These are phyloP conservation scores for Aspergillus biplanus DNA, from an alignment of 495 filamentous ascomycete species.

Conservation along the genomic window DNA sequence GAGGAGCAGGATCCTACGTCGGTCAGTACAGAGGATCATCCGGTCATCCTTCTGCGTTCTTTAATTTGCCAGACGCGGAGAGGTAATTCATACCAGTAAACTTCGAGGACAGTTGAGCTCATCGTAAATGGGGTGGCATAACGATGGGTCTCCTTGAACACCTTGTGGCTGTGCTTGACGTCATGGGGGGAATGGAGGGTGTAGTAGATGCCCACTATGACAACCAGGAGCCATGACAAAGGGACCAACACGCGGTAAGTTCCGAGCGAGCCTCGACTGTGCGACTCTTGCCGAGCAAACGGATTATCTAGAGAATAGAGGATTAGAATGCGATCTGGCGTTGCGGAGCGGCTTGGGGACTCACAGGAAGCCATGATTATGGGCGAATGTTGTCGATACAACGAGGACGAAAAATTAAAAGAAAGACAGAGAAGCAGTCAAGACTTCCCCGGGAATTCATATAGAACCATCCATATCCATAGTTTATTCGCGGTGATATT, in stretches of 20 bases:
- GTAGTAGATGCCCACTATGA: constrained; percentile 72
- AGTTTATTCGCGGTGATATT: no score
- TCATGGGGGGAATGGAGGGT: constrained; percentile 63
- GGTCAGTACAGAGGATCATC: background rate
- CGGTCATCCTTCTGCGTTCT: constrained; percentile 8
- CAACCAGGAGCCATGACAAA: constrained; percentile 71
- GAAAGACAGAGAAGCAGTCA: no score
- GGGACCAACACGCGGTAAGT: constrained; percentile 70
- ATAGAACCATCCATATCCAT: no score
- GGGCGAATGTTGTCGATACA: background rate
- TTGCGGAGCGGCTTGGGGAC: background rate
- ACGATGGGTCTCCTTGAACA: constrained; percentile 70
- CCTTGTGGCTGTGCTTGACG: constrained; percentile 55
- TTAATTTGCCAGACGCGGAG: no score
- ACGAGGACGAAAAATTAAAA: no score
- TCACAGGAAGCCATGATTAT: background rate
- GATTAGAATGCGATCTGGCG: background rate
- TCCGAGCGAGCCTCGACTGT: constrained; percentile 51
- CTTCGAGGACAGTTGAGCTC: constrained; percentile 66
- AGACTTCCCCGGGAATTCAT: no score
- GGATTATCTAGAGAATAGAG: constrained; percentile 51
- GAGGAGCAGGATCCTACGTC: constrained; percentile 69
- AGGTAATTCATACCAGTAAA: constrained; percentile 67
- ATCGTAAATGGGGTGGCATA: constrained; percentile 75
- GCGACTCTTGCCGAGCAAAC: constrained; percentile 65